Evolutionary conservation across 768 basidiomycete genomes (phyloP).

Genomic region (Thelephora ganbajun): DNA sequence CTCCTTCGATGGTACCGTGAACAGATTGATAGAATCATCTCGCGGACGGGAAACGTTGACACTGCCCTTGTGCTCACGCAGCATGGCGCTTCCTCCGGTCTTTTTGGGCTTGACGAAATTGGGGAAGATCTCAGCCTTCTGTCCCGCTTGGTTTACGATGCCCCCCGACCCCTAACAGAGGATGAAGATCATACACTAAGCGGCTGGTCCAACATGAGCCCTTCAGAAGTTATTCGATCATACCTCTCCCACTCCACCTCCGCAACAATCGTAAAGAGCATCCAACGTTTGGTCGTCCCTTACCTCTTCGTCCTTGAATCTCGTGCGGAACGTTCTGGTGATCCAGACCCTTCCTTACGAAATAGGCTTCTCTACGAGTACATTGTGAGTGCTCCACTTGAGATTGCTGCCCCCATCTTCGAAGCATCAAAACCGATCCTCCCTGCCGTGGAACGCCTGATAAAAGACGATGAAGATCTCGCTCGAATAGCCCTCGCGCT

Average conservation of each 20-base stretch:
- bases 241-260: conserved; percentile 67
- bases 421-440: conserved; percentile 88
- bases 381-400: conserved; percentile 52
- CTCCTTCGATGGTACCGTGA: conserved; percentile 64
- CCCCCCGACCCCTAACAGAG: conserved; percentile 29
- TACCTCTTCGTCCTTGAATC: conserved; percentile 90
- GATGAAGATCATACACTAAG: conserved; percentile 64
- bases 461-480: conserved; percentile 73
- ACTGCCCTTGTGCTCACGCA: conserved; percentile 69
- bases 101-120: conserved; percentile 66
- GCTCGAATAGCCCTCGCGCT: conserved; percentile 78
- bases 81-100: conserved; percentile 70
- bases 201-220: conserved; percentile 57
- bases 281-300: conserved; percentile 71
- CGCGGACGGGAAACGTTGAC: conserved; percentile 62
- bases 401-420: conserved; percentile 62
- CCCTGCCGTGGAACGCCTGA: conserved; percentile 50
- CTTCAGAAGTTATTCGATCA: conserved; percentile 50
- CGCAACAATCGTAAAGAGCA: conserved; percentile 48
- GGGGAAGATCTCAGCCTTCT: conserved; percentile 89
- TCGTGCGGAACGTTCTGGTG: conserved; percentile 67
- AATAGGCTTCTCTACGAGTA: conserved; percentile 58
- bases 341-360: conserved; percentile 52
- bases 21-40: conserved; percentile 49
- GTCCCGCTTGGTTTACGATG: conserved; percentile 77